Evolutionary conservation across 2,329 filamentous ascomycete genomes (phyloP), one percentile per base, ranked within the genome.

Genomic region (Alternaria hordeiaustralica): DNA sequence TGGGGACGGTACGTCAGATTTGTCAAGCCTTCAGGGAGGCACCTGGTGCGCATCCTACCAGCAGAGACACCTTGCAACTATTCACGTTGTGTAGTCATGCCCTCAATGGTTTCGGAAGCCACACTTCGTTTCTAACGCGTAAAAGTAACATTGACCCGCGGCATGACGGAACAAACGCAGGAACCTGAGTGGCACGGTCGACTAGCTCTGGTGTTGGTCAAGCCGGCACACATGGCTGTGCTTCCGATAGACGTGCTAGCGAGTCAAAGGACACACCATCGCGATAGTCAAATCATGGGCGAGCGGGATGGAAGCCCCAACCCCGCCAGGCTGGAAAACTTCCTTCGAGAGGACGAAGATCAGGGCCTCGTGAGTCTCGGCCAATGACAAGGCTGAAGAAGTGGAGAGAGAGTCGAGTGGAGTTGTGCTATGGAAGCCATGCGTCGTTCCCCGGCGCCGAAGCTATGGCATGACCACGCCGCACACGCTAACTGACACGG

Each of bases 381-480:
- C 73, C 75, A 73, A 75, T 77, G 76, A 75, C 75, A 78, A 73
- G 71, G 75, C 68, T 72, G 77, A 77, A 73, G 70, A 63, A 65
- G 73, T 73, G 77, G 72, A 73, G 73, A 64, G 36, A 60, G 59
- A 51, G 49, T 55, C 64, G 66, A 71, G 61, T 64, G 63, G 45
- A 64, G 67, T 64, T 68, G 69, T 67, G 72, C 76, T 74, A 76
- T 75, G 78, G 78, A 78, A 79, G 78, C 78, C 72, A 79, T 66
- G 56, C 61, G 54, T 55, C 62, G 67, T 80, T 80, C 78, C 78
- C 78, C 78, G 78, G 73, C 72, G 71, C 76, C 74, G 72, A 67
- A 69, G 63, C 67, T 63, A 62, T 75, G 75, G 74, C 73, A 73
- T 65, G 65, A 66, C 65, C 64, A 72, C 65, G 66, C 69, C 67